These are phyloP conservation scores for Flaveria robusta DNA, from an alignment of 129 eudicot genomes.

Conservation along the genomic window DNA sequence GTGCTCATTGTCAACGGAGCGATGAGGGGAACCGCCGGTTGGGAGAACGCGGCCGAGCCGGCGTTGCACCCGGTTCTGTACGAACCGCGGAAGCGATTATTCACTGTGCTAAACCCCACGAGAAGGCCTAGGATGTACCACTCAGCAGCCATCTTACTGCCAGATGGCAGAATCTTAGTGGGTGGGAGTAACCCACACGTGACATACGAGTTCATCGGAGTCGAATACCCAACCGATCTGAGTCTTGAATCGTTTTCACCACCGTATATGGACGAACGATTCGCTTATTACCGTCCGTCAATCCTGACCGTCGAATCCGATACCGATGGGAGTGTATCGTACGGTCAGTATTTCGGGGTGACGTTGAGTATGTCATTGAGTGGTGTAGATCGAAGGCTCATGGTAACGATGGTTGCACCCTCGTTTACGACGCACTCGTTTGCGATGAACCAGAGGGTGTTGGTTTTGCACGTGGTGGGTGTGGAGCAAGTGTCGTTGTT, in stretches of 20 bases:
- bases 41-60: conserved; percentile 75
- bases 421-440: conserved; percentile 87
- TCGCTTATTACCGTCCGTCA: conserved; percentile 50
- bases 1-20: conserved; percentile 73
- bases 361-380: conserved; percentile 34
- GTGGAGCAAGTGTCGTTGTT: conserved; percentile 36
- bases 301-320: conserved; percentile 45
- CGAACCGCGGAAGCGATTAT: conserved; percentile 49
- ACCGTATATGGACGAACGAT: conserved; percentile 53
- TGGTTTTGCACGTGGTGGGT: conserved; percentile 39
- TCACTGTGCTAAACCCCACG: conserved; percentile 62
- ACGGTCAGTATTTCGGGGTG: conserved; percentile 60
- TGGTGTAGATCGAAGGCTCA: conserved; percentile 33
- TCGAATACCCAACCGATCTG: conserved; percentile 60
- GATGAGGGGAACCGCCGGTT: conserved; percentile 72
- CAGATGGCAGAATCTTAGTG: conserved; percentile 78
- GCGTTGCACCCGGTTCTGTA: conserved; percentile 66
- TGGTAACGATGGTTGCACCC: conserved; percentile 65
- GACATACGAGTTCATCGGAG: conserved; percentile 48
- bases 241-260: conserved; percentile 68
- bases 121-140: conserved; percentile 70
- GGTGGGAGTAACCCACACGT: conserved; percentile 79
- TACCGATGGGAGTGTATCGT: conserved; percentile 24
- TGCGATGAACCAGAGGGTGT: conserved; percentile 78
- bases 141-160: conserved; percentile 63